phyloP scores from a whole-genome alignment of 1,139 yeast genomes.

The Scheffersomyces cryptocercus region DNA sequence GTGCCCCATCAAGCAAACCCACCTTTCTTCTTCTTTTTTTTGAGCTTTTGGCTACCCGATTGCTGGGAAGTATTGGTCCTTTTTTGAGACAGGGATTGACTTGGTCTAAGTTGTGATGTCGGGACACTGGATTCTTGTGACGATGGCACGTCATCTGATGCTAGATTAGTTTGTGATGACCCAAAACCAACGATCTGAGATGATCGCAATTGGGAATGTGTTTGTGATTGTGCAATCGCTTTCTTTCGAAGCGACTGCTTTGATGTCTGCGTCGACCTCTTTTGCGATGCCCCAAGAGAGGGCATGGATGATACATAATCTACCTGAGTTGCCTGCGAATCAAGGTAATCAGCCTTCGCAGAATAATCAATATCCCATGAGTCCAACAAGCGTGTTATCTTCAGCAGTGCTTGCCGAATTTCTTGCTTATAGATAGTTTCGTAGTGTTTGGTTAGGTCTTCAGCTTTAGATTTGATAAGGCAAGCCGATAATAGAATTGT shows the following conservation, averaged over 20 bases:
- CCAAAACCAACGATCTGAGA: not conserved
- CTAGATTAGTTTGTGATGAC: not conserved
- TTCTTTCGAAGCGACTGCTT: not conserved
- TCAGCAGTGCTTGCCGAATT: not conserved
- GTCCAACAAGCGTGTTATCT: not conserved
- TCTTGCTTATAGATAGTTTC: not conserved
- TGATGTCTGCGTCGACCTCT: not conserved
- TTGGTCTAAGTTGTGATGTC: not conserved
- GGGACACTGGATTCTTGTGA: not conserved
- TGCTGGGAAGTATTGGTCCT: conserved; percentile 8
- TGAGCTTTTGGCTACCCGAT: conserved; percentile 12
- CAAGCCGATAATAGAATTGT: not conserved
- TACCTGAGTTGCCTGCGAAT: not conserved
- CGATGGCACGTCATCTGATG: not conserved
- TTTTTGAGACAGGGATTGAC: conserved; percentile 8
- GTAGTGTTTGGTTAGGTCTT: not conserved
- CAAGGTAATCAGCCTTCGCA: not conserved
- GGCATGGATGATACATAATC: not conserved
- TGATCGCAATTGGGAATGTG: not conserved
- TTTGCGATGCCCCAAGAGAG: not conserved
- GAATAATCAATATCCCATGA: not conserved
- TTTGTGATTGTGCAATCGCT: not conserved
- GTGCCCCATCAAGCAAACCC: conserved; percentile 26
- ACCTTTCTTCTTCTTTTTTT: conserved; percentile 30
- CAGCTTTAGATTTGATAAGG: not conserved